Evolutionary conservation across 495 filamentous ascomycete genomes (phyloP), one percentile per base, ranked within the genome.

Genomic region (Saxispiralis lemnorum): DNA sequence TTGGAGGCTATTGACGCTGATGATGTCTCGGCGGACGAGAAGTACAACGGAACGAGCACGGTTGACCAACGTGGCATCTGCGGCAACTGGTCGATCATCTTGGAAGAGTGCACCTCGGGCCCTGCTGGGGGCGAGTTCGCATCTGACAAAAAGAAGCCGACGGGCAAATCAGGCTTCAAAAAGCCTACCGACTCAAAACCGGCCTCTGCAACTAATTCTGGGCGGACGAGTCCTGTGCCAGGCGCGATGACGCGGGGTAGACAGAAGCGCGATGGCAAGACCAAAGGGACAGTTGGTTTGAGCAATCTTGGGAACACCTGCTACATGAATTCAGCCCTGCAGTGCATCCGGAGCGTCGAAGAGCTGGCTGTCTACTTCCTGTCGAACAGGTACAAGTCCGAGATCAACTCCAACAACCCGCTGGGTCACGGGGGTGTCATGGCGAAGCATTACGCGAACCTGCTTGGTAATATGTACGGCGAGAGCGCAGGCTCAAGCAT

Each of bases 301-400:
- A 75, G 71, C 42, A 97, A 97, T 54, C 62, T 96, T 19, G 89
- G 89, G 14, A 97, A 97, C 52, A 95, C 89, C 0, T 97, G 89
- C 62, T 97, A 96, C 60, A 94, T 95, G 84, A 95, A 95, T 61
- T 93, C 89, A 13, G 89, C 92, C 16, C 62, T 95, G 39, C 89
- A 97, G 57, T 96, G 89, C 56, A 69, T 97, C 32, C 74, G 86
- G 30, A 87, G 79, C 49, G 81, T 93, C 2, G 82, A 92, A 48
- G 89, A 97, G 60, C 65, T 97, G 53, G 83, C 83, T 6, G 73
- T 79, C 46, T 97, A 94, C 60, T 96, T 96, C 59, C 62, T 95
- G 15, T 59, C 74, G 72, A 57, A 60, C 71, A 66, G 76, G 45
- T 81, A 81, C 55, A 75, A 79, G 45, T 58, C 66, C 34, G 88